Base-by-base conservation (phyloP, 257 asterid species). In the Schizonepeta tenuifolia region DNA sequence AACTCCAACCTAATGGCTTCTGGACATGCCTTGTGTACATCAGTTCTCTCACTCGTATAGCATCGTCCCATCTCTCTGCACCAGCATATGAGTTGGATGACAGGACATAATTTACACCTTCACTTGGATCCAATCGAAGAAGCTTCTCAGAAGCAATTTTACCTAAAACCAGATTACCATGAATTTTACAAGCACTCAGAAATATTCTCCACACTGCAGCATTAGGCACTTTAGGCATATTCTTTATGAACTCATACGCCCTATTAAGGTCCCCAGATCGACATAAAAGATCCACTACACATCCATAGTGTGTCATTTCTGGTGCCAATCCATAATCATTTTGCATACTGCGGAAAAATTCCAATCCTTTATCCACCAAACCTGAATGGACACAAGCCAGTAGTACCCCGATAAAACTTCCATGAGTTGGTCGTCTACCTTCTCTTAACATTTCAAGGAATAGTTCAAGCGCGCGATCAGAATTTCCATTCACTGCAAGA, bases 311-410 rank as follows among this genome's bases (percentile, higher is more conserved):
- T 77, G 77, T 84, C 80, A 75, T 79, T 56, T 84, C 85, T 3
- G 87, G 89, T 20, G 66, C 77, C 74, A 84, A 72, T 13, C 83
- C 82, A 20, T 77, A 58, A 68, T 82, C 83, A 6, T 60, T 69
- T 41, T 72, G 67, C 89, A 84, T 84, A 43, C 83, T 82, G 50
- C 44, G 11, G 58, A 84, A 84, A 64, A 63, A 75, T 2, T 67
- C 78, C 65, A 82, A 65, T 15, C 89, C 89, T 43, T 72, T 70
- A 17, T 80, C 87, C 22, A 79, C 83, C 58, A 79, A 63, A 54
- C 89, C 89, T 6, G 87, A 70, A 73, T 85, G 87, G 22, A 74
- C 83, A 53, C 89, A 85, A 22, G 89, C 87, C 12, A 84, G 75
- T 49, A 83, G 21, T 11, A 78, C 26, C 74, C 83, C 85, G 1